Evolutionary conservation across 768 basidiomycete genomes (phyloP), one percentile per base, ranked within the genome.

Genomic region (Amanita phalloides): DNA sequence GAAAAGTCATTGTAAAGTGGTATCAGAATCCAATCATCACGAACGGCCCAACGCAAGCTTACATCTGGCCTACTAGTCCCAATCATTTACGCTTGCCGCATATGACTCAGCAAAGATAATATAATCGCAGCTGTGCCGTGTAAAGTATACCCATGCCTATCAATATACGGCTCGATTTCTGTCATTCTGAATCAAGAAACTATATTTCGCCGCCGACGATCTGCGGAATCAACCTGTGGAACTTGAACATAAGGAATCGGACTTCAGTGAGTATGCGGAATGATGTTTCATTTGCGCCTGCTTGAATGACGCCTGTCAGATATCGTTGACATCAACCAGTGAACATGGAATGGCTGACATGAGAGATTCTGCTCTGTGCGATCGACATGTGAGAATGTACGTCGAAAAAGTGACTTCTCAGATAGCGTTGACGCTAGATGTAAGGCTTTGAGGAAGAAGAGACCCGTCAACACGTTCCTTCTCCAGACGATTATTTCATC

Each of bases 321-420:
- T 70, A 98, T 99, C 62, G 94, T 99, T 56, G 96, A 99, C 68
- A 98, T 99, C 80, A 99, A 66, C 96, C 96, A 2, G 83, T 91
- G 61, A 99, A 99, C 69, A 99, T 99, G 96, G 96, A 99, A 65
- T 99, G 53, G 95, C 94, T 20, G 96, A 99, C 71, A 99, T 99
- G 96, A 83, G 96, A 45, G 94, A 97, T 56, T 90, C 93, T 21
- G 96, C 96, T 3, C 71, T 99, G 51, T 99, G 96, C 69, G 96
- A 99, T 67, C 78, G 80, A 58, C 89, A 97, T 60, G 90, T 94
- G 45, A 98, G n/a, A 99, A 77, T 84, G 96, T 97, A 62, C 54
- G 88, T 77, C 38, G 10, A 42, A 23, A 30, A 49, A 30, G 38
- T 30, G 48, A 14, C 44, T 53, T 53, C 44, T 44, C 25, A 39